phyloP scores from a whole-genome alignment of 169 alveolate genomes.

The Plasmodium gallinaceum region DNA sequence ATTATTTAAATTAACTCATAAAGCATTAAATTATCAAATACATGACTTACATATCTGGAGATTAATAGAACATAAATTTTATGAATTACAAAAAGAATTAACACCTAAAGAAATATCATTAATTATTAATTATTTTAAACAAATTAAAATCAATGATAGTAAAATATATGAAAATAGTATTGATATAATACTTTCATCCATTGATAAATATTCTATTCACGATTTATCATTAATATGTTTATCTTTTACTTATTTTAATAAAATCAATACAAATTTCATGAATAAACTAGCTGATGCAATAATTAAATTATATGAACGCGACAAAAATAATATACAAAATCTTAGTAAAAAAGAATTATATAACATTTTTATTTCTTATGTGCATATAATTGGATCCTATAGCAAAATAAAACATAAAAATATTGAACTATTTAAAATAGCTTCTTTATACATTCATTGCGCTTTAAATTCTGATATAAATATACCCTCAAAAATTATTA shows the following conservation, averaged over 20 bases:
- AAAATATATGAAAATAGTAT: slow-evolving; percentile 79
- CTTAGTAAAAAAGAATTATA: slow-evolving; percentile 25
- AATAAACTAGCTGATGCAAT: slow-evolving; percentile 30
- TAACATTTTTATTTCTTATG: slow-evolving; percentile 78
- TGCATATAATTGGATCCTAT: slow-evolving; percentile 84
- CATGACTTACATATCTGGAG: slow-evolving; percentile 82
- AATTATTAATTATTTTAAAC: slow-evolving; percentile 82
- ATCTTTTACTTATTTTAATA: slow-evolving; percentile 76
- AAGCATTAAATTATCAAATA: slow-evolving; percentile 80
- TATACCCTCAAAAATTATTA: slow-evolving; percentile 78
- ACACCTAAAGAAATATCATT: slow-evolving; percentile 82
- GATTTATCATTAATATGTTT: slow-evolving; percentile 82
- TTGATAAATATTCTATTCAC: slow-evolving; percentile 77
- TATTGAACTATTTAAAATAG: slow-evolving; percentile 83
- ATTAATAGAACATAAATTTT: slow-evolving; percentile 75
- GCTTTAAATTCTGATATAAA: slow-evolving; percentile 68
- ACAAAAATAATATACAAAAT: slow-evolving; percentile 36
- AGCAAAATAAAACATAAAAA: slow-evolving; percentile 79
- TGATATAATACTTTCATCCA: slow-evolving; percentile 71
- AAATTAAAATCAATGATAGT: slow-evolving; percentile 81
- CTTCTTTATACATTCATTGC: slow-evolving; percentile 76
- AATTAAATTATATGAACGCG: slow-evolving; percentile 43
- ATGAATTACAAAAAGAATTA: slow-evolving; percentile 75
- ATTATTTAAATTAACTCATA: slow-evolving; percentile 77
- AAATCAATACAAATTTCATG: slow-evolving; percentile 28